Evolutionary conservation across 768 basidiomycete species (phyloP).

Genomic region (Mycena belliarum): DNA sequence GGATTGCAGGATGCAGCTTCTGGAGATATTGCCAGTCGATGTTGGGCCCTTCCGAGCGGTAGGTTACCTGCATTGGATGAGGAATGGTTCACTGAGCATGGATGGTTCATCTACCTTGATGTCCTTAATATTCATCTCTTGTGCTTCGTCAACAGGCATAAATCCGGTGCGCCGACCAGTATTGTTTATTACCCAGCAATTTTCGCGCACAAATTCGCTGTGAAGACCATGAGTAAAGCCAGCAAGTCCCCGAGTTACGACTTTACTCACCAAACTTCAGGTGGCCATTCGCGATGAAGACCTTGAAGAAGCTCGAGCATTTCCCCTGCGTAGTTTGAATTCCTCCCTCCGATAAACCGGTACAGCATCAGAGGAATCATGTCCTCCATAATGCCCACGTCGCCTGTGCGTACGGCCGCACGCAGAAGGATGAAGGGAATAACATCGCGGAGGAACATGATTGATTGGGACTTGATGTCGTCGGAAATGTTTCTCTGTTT

Average conservation of each 20-base stretch:
- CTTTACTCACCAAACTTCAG: slow-evolving; percentile 13
- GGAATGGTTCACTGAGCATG: background rate
- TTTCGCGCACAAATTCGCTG: no score
- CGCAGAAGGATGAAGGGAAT: slow-evolving; percentile 21
- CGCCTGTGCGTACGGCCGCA: slow-evolving; percentile 26
- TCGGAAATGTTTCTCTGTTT: no score
- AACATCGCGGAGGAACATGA: slow-evolving; percentile 27
- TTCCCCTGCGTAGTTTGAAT: slow-evolving; percentile 30
- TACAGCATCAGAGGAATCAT: slow-evolving; percentile 26
- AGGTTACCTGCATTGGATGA: slow-evolving; percentile 3
- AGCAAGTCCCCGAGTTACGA: no score
- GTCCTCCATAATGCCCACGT: slow-evolving; percentile 26
- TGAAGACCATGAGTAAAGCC: no score
- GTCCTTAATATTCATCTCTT: slow-evolving; percentile 21
- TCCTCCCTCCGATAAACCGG: slow-evolving; percentile 27
- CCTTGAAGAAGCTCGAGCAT: slow-evolving; percentile 30
- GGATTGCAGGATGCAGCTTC: slow-evolving; percentile 21
- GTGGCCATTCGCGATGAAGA: slow-evolving; percentile 29
- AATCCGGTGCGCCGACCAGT: slow-evolving; percentile 1
- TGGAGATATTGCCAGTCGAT: slow-evolving; percentile 22
- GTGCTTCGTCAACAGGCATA: slow-evolving; percentile 16
- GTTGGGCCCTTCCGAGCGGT: slow-evolving; percentile 18
- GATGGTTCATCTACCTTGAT: slow-evolving; percentile 19
- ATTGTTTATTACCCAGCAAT: slow-evolving; percentile 15
- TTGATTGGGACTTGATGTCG: background rate